phyloP scores from a whole-genome alignment of 805 yeast species.

The Suhomyces sp. region DNA sequence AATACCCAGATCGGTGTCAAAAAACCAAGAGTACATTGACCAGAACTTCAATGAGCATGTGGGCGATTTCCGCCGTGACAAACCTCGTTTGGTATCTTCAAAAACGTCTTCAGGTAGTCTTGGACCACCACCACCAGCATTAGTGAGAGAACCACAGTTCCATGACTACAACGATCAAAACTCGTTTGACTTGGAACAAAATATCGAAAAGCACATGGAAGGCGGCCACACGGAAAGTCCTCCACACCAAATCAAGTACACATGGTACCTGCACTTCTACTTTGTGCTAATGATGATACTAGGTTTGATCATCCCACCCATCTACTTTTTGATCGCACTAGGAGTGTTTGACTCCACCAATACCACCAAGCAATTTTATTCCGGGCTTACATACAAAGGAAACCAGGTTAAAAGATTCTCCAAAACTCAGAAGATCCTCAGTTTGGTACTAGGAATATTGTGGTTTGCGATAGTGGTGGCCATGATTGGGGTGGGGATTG shows the following conservation, averaged over 20 bases:
- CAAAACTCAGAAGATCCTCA: conserved; percentile 28
- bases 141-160: conserved; percentile 1
- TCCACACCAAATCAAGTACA: background rate
- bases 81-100: conserved; percentile 9
- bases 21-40: conserved; percentile 11
- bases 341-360: conserved; percentile 35
- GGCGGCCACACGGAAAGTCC: background rate
- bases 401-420: conserved; percentile 17
- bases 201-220: conserved; percentile 13
- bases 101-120: conserved; percentile 6
- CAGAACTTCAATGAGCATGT: conserved; percentile 11
- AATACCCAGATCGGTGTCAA: conserved; percentile 5
- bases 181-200: conserved; percentile 7
- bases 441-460: conserved; percentile 28
- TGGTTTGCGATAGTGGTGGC: conserved; percentile 35
- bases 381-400: conserved; percentile 17
- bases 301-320: conserved; percentile 37
- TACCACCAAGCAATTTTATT: conserved; percentile 15
- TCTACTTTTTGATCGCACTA: conserved; percentile 33
- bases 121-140: conserved; percentile 4
- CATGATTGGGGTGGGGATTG: conserved; percentile 41
- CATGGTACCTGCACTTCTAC: conserved; percentile 4
- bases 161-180: background rate
- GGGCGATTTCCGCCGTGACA: conserved; percentile 13
- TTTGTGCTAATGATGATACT: conserved; percentile 27